Evolutionary conservation across 305 asterid species (phyloP).

Genomic region (Fraxinus baroniana): DNA sequence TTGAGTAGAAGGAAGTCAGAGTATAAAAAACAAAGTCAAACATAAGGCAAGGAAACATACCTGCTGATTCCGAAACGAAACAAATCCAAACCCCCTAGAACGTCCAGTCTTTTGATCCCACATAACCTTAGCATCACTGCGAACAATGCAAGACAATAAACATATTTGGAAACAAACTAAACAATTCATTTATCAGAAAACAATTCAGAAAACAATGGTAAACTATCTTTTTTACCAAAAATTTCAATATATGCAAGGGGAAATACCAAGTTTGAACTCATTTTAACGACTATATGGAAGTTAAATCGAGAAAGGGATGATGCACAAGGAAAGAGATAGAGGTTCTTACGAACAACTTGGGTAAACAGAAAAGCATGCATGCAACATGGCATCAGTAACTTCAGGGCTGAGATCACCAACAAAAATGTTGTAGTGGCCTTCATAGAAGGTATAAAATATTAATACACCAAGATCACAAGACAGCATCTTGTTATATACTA

Average conservation of each 20-base stretch:
- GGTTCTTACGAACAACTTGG: constrained; percentile 74
- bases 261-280: background rate
- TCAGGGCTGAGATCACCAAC: constrained; percentile 96
- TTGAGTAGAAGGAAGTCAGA: background rate
- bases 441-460: constrained; percentile 22
- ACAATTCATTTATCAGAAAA: background rate
- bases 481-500: background rate
- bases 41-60: constrained; percentile 26
- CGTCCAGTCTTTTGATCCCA: constrained; percentile 96
- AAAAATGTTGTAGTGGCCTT: constrained; percentile 86
- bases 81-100: constrained; percentile 73
- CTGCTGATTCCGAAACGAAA: constrained; percentile 65
- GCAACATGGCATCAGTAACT: constrained; percentile 86
- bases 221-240: background rate
- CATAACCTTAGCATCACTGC: constrained; percentile 93
- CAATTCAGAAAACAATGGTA: background rate
- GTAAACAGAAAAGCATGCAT: constrained; percentile 74
- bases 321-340: constrained; percentile 24
- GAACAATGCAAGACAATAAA: constrained; percentile 26
- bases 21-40: constrained; percentile 5
- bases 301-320: background rate
- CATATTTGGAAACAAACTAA: constrained; percentile 8
- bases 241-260: background rate
- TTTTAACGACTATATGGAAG: background rate
- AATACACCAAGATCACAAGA: constrained; percentile 16